These are phyloP conservation scores for Wickerhamiella musiphila DNA, from an alignment of 805 yeast species.

Conservation along the genomic window DNA sequence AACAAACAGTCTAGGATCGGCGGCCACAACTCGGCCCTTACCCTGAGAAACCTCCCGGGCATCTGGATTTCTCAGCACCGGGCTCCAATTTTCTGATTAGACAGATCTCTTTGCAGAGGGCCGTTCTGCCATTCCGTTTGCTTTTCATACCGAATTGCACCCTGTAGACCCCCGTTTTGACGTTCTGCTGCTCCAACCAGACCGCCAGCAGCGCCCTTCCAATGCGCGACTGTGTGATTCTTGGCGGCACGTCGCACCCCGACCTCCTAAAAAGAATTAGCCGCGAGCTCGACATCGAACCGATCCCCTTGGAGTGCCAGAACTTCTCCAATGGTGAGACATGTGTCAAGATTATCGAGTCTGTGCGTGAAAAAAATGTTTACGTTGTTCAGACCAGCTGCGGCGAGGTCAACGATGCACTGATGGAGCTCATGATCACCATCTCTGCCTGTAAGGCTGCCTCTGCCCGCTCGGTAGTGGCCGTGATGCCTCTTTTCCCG, in stretches of 20 bases:
- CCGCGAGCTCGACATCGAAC: constrained; percentile 52
- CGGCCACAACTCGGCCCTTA: too few species aligned
- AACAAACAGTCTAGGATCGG: too few species aligned
- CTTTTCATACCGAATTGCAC: background rate
- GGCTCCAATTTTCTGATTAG: background rate
- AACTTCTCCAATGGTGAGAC: constrained; percentile 75
- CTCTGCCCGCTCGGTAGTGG: constrained; percentile 74
- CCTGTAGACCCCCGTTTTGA: background rate
- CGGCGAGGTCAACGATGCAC: constrained; percentile 74
- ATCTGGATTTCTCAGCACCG: background rate
- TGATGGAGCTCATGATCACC: constrained; percentile 66
- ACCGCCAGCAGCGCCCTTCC: background rate
- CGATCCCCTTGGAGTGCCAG: constrained; percentile 38
- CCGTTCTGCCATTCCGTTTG: background rate
- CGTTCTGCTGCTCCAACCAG: background rate
- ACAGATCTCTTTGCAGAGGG: too few species aligned
- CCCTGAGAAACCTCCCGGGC: too few species aligned
- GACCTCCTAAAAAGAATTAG: constrained; percentile 59
- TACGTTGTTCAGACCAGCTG: constrained; percentile 77
- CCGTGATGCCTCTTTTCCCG: constrained; percentile 84
- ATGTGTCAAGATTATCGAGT: constrained; percentile 64
- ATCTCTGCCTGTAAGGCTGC: constrained; percentile 89
- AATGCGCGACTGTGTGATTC: constrained; percentile 73
- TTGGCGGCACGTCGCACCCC: constrained; percentile 87
- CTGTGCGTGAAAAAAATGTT: constrained; percentile 93